These are phyloP conservation scores for Nakazawaea populi DNA, from an alignment of 805 yeast genomes.

Conservation along the genomic window DNA sequence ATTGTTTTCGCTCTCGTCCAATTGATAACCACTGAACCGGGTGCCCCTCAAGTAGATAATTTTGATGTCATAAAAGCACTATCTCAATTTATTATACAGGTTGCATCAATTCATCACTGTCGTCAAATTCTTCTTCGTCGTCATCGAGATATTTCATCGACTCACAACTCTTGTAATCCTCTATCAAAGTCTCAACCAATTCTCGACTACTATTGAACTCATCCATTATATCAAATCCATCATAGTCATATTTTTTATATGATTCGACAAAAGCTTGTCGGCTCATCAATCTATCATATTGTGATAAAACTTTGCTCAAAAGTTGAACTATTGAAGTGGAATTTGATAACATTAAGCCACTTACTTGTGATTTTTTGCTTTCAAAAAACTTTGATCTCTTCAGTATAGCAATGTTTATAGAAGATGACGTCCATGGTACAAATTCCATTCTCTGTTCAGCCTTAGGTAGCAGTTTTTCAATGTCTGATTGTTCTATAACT, in stretches of 20 bases:
- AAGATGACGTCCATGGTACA: conserved; percentile 81
- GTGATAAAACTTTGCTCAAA: conserved; percentile 60
- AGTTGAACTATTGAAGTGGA: conserved; percentile 68
- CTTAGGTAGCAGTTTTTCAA: conserved; percentile 58
- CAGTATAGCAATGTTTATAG: conserved; percentile 74
- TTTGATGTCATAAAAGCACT: no score
- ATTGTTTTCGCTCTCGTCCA: no score
- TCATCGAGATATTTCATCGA: conserved; percentile 41
- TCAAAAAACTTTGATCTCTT: conserved; percentile 56
- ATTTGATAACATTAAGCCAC: conserved; percentile 82
- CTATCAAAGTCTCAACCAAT: conserved; percentile 35
- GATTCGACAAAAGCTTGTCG: conserved; percentile 81
- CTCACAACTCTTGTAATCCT: conserved; percentile 40
- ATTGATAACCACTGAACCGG: no score
- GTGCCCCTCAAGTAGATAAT: no score
- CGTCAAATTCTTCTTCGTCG: conserved; percentile 25
- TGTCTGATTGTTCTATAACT: conserved; percentile 61
- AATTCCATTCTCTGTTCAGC: conserved; percentile 66
- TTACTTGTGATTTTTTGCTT: conserved; percentile 35
- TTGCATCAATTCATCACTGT: conserved; percentile 13
- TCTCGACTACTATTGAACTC: conserved; percentile 45
- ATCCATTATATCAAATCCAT: conserved; percentile 39
- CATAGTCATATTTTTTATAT: conserved; percentile 48
- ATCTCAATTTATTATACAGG: background rate
- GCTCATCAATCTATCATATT: conserved; percentile 74